Base-by-base conservation (phyloP, 306 rosid genomes). In the Spatholobus suberectus region DNA sequence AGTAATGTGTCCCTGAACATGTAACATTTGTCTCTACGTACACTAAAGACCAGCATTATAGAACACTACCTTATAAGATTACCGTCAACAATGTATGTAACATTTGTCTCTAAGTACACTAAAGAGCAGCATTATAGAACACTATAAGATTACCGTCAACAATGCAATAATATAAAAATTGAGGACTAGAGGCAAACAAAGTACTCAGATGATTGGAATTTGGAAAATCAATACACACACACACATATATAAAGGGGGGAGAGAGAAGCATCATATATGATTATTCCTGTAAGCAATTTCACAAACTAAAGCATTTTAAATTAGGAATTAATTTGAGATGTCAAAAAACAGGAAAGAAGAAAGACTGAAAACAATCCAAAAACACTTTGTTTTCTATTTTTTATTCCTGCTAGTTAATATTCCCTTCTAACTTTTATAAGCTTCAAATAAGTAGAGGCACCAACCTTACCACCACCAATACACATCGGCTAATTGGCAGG, bases 221-320 rank as follows among this genome's bases (percentile, higher is more conserved):
- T 15, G 26, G 27, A 29, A 69, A 62, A 35, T 51, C 3, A 6
- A 32, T 2, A 47, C 1, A 47, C 5, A 51, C 1, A 51, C 1
- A 54, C 18, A 6, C n/a, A n/a, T n/a, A n/a, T n/a, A n/a, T n/a
- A n/a, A n/a, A n/a, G n/a, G n/a, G n/a, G n/a, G n/a, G 8, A 26
- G 9, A 24, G 6, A 70, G 70, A 44, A 18, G 76, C 43, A 82
- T 38, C 18, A 29, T 34, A 35, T 47, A 35, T 73, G 41, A 52
- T 17, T 37, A 54, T 35, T 34, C 18, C 20, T 32, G 26, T 44
- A 75, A 70, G 24, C 65, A 49, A 29, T 8, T 70, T 49, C n/a
- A 58, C 69, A 69, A 40, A 51, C 71, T 70, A 72, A 75, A 72
- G 69, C 15, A 46, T 57, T 69, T 46, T 47, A 69, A 81, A 75